These are phyloP conservation scores for Letharia lupina DNA, from an alignment of 495 filamentous ascomycete genomes.

Conservation along the genomic window DNA sequence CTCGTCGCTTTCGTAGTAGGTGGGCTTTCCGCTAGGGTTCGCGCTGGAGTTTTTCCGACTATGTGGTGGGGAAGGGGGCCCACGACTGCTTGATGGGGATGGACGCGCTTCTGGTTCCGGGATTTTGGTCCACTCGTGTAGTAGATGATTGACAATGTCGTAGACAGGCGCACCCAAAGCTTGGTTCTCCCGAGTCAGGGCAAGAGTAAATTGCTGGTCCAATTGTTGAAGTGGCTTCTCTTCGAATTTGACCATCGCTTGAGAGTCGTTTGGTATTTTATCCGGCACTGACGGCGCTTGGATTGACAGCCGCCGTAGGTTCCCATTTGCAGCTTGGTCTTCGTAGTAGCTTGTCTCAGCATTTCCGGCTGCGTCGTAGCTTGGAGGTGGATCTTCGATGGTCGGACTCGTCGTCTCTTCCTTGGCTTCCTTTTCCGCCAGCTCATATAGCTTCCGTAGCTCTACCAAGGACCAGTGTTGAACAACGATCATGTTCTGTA, in stretches of 20 bases:
- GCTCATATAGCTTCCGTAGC: conserved; percentile 35
- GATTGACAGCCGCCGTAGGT: conserved; percentile 14
- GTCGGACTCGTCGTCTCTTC: conserved; percentile 23
- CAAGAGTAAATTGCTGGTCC: conserved; percentile 31
- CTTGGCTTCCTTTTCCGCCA: conserved; percentile 33
- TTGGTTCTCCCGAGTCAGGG: conserved; percentile 35
- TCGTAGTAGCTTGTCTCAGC: conserved; percentile 18
- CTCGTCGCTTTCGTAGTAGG: conserved; percentile 26
- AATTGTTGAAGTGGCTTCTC: conserved; percentile 30
- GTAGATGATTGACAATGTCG: conserved; percentile 33
- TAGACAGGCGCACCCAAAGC: conserved; percentile 34
- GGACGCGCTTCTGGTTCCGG: conserved; percentile 14
- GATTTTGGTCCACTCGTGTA: conserved; percentile 32
- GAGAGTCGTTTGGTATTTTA: conserved; percentile 15
- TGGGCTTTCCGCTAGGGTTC: not conserved
- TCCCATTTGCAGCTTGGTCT: conserved; percentile 8
- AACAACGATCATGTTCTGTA: conserved; percentile 42
- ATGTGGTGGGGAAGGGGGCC: conserved; percentile 4
- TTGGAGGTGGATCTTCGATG: conserved; percentile 26
- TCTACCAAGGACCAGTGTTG: conserved; percentile 39
- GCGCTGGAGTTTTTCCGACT: not conserved
- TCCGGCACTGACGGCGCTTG: conserved; percentile 13
- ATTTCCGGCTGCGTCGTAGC: conserved; percentile 25
- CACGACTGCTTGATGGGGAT: conserved; percentile 2
- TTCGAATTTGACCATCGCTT: conserved; percentile 28